These are phyloP conservation scores for Carex pumila DNA, from an alignment of 176 grass and related monocot species.

Conservation along the genomic window DNA sequence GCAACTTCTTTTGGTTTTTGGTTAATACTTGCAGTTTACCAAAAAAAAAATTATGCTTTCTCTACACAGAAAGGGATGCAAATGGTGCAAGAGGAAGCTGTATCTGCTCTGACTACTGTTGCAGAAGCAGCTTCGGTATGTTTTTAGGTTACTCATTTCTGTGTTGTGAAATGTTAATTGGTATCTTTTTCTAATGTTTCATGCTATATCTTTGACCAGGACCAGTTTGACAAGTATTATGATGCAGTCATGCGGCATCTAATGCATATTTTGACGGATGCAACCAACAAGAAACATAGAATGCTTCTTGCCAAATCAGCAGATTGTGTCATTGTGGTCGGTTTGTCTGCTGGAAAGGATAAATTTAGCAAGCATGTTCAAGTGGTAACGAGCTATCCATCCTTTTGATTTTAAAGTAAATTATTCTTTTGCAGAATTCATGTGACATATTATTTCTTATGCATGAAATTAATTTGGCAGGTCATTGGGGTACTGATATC, in stretches of 20 bases:
- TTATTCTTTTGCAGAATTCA: not conserved
- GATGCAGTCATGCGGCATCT: slow-evolving; percentile 91
- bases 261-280: slow-evolving; percentile 87
- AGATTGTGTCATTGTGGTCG: slow-evolving; percentile 91
- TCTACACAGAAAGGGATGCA: slow-evolving; percentile 73
- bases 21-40: not conserved
- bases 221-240: slow-evolving; percentile 74
- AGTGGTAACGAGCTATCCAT: slow-evolving; percentile 34
- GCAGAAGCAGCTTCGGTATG: slow-evolving; percentile 79
- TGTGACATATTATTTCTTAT: not conserved
- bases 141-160: not conserved
- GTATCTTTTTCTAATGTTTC: not conserved
- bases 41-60: not conserved
- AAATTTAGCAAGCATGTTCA: slow-evolving; percentile 82
- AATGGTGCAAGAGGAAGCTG: slow-evolving; percentile 93
- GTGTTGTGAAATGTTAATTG: not conserved
- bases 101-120: slow-evolving; percentile 89
- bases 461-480: slow-evolving; percentile 34
- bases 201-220: not conserved
- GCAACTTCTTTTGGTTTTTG: not conserved
- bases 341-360: slow-evolving; percentile 85
- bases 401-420: not conserved
- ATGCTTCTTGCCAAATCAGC: slow-evolving; percentile 94
- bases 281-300: slow-evolving; percentile 72
- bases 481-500: slow-evolving; percentile 90